Evolutionary conservation across 192 early-diverging fungal species (phyloP), one percentile per base, ranked within the genome.

Genomic region (Entomortierella lignicola): DNA sequence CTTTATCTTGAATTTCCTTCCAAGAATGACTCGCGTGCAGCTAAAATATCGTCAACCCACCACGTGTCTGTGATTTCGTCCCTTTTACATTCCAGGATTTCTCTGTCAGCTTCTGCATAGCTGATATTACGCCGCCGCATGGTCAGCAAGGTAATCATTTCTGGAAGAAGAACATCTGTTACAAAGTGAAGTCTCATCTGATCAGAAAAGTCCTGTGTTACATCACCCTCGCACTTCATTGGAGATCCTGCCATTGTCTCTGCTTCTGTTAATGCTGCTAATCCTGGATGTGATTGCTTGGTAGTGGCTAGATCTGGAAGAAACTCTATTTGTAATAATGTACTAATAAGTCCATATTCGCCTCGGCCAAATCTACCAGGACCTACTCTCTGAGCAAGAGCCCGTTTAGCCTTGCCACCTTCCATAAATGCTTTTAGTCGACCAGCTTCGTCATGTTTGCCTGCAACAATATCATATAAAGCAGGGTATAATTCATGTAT

Each of bases 41-140:
- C 75, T 7, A 79, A 25, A 18, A 79, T 34, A 39, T 79, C 75
- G 4, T 79, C 75, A 8, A 79, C 67, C 75, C 75, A 79, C 41
- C 57, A 69, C 11, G 63, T 65, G 39, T 63, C 75, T n/a, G 44
- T 69, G 11, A n/a, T 31, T 4, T 66, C 50, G 8, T 66, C 57
- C n/a, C 64, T 60, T 6, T 20, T 39, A 13, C 50, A 42, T 15
- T 62, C 37, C 21, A 64, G n/a, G 8, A 79, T 42, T 18, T 37
- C 29, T 39, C 47, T 44, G 2, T 79, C 75, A 0, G 75, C 75
- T 15, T 79, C 75, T 27, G 4, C 18, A 47, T 69, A 70, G 13
- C 34, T 42, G 15, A 69, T 25, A 2, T 32, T 39, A 11, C 66
- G n/a, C 25, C 39, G 55, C 41, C 50, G 52, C 75, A 79, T 79